Conservation (phyloP, 768 basidiomycete species). For the Mycena rebaudengoi region DNA sequence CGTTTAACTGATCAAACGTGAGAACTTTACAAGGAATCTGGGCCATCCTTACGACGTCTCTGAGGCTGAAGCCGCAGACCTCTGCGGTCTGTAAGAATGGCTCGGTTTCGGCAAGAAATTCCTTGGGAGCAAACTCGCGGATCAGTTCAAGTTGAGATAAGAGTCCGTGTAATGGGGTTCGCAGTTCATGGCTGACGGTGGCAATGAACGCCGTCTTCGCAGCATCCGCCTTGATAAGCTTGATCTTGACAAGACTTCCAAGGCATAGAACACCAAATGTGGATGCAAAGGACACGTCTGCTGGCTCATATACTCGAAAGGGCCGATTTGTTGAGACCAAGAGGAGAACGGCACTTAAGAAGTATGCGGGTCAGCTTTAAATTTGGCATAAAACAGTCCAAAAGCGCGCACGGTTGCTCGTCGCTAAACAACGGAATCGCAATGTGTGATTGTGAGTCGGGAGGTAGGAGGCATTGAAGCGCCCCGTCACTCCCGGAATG, state of each 20-base stretch:
- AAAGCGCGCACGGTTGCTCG: conserved; percentile 1
- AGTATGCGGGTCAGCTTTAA: neutral
- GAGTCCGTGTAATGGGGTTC: conserved; percentile 13
- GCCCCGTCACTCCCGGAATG: neutral
- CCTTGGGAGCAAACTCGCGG: conserved; percentile 13
- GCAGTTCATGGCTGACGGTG: conserved; percentile 7
- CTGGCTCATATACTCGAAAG: neutral
- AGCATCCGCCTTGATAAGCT: conserved; percentile 14
- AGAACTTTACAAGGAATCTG: no score
- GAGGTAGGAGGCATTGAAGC: conserved; percentile 6
- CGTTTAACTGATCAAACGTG: neutral
- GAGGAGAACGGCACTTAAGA: conserved; percentile 10
- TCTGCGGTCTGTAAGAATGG: conserved; percentile 6
- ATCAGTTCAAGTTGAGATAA: conserved; percentile 15
- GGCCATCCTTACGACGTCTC: conserved; percentile 4
- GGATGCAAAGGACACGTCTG: conserved; percentile 11
- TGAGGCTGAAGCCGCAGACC: conserved; percentile 10
- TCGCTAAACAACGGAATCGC: conserved; percentile 11
- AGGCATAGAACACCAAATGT: conserved; percentile 12
- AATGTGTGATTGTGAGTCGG: neutral
- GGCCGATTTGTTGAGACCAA: neutral
- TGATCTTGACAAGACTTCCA: conserved; percentile 11
- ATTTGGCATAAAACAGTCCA: neutral
- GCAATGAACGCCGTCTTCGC: conserved; percentile 12
- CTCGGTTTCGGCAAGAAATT: conserved; percentile 9